Conservation (phyloP, 495 filamentous ascomycete genomes). For the Trichoderma gamsii region DNA sequence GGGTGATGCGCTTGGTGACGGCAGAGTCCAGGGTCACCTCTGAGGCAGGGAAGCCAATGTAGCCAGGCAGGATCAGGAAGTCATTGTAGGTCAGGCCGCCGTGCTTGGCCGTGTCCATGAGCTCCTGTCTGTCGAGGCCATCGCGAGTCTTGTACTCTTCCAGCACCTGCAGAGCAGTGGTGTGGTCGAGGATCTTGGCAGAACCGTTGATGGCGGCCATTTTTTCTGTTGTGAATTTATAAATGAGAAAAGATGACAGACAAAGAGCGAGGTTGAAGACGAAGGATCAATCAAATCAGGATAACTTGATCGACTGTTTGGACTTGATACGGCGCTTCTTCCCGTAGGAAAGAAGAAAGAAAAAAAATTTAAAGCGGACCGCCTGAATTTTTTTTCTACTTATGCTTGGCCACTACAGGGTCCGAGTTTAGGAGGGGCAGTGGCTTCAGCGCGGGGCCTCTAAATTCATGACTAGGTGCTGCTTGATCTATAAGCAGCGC, state of each 20-base stretch:
- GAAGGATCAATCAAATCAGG: conserved; percentile 1
- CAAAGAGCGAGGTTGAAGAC: conserved; percentile 16
- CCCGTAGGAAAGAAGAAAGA: conserved; percentile 14
- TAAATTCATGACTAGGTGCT: background rate
- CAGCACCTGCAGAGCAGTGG: conserved; percentile 70
- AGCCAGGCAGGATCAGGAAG: conserved; percentile 54
- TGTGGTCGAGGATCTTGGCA: conserved; percentile 40
- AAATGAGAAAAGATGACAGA: background rate
- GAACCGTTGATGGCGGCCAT: conserved; percentile 21
- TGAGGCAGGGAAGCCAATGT: conserved; percentile 78
- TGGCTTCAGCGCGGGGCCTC: background rate
- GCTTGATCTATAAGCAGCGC: background rate
- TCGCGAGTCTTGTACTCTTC: conserved; percentile 68
- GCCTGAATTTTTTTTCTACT: conserved; percentile 8
- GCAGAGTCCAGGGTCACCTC: conserved; percentile 84
- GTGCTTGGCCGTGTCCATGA: conserved; percentile 79
- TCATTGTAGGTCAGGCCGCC: conserved; percentile 82
- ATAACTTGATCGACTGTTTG: conserved; percentile 14
- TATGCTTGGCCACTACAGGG: conserved; percentile 1
- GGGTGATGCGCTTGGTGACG: conserved; percentile 83
- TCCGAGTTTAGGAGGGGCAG: conserved; percentile 1
- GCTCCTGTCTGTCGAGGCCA: conserved; percentile 74
- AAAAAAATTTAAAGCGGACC: conserved; percentile 14
- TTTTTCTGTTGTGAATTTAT: background rate
- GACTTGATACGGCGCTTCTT: conserved; percentile 17